Conservation (phyloP, 371 early-diverging fungal species). For the Rhizomucor pusillus region DNA sequence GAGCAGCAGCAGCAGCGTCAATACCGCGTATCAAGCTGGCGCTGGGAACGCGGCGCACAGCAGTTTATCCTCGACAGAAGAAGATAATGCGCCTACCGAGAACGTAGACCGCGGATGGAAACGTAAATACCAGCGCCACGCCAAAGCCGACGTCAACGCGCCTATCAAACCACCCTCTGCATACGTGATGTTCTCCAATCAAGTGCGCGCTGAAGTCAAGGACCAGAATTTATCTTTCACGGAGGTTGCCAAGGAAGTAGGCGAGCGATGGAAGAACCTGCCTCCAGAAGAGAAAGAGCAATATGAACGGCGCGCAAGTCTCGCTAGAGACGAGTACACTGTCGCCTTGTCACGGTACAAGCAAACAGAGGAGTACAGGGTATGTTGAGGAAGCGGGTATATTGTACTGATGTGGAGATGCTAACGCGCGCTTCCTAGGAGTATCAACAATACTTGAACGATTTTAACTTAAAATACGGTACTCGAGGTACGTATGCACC, state of each 20-base stretch:
- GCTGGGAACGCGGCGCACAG: constrained; percentile 23
- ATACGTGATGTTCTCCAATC: constrained; percentile 56
- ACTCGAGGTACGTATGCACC: constrained; percentile 29
- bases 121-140: constrained; percentile 50
- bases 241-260: constrained; percentile 50
- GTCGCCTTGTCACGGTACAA: constrained; percentile 36
- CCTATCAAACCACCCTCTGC: constrained; percentile 56
- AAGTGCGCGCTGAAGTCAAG: constrained; percentile 43
- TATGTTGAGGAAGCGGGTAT: constrained; percentile 3
- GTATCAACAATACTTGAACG: constrained; percentile 44
- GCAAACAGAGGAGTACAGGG: constrained; percentile 35
- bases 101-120: constrained; percentile 35
- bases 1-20: neutral
- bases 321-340: constrained; percentile 38
- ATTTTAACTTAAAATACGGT: constrained; percentile 48
- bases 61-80: constrained; percentile 44
- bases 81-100: constrained; percentile 35
- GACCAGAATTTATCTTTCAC: constrained; percentile 47
- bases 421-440: too few relatives aligned
- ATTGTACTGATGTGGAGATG: too few relatives aligned
- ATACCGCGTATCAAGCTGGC: constrained; percentile 18
- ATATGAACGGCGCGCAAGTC: constrained; percentile 36
- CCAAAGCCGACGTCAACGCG: constrained; percentile 51
- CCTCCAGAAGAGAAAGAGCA: constrained; percentile 26
- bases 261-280: constrained; percentile 52